A percentile compares a stretch with the other conserved stretches of the same genome.
Evolutionary conservation across 2,329 filamentous ascomycete species (phyloP).

Genomic region (Daldinia sp.): DNA sequence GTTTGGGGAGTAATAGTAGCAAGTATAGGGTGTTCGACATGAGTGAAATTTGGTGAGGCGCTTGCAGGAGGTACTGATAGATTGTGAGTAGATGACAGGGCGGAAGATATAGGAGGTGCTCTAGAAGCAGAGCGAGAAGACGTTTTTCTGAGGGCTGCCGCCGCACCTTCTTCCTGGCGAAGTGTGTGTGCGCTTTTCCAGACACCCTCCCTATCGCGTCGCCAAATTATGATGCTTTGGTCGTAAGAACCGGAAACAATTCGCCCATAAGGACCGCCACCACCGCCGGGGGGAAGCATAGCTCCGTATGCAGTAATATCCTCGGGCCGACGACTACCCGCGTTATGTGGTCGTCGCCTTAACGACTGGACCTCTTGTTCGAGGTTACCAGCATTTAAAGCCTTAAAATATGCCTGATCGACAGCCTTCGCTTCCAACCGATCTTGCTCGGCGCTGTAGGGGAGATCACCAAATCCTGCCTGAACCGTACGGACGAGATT

Average conservation of each 20-base stretch:
- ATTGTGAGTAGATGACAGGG: constrained; percentile 21
- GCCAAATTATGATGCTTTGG: constrained; percentile 95
- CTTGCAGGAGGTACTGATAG: constrained; percentile 38
- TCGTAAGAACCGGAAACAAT: constrained; percentile 98
- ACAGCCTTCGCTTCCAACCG: constrained; percentile 75
- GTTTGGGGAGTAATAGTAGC: constrained; percentile 48
- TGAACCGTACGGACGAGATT: constrained; percentile 94
- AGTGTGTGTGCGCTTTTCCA: constrained; percentile 83
- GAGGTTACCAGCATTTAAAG: constrained; percentile 60
- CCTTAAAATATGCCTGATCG: constrained; percentile 76
- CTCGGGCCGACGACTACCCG: constrained; percentile 77
- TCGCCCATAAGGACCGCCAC: constrained; percentile 87
- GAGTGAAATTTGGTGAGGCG: constrained; percentile 43
- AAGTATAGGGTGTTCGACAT: constrained; percentile 46
- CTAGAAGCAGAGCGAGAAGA: constrained; percentile 20
- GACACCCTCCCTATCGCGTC: constrained; percentile 80
- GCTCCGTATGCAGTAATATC: constrained; percentile 84
- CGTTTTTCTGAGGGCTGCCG: constrained; percentile 53
- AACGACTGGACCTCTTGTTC: constrained; percentile 48
- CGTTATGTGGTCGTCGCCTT: constrained; percentile 61
- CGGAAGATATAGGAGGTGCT: constrained; percentile 30
- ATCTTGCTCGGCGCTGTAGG: constrained; percentile 80
- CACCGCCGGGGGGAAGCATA: constrained; percentile 88
- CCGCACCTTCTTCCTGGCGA: constrained; percentile 74
- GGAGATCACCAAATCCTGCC: constrained; percentile 89